Evolutionary conservation across 2,329 filamentous ascomycete species (phyloP), one percentile per base, ranked within the genome.

Genomic region (Drechslera avenae): DNA sequence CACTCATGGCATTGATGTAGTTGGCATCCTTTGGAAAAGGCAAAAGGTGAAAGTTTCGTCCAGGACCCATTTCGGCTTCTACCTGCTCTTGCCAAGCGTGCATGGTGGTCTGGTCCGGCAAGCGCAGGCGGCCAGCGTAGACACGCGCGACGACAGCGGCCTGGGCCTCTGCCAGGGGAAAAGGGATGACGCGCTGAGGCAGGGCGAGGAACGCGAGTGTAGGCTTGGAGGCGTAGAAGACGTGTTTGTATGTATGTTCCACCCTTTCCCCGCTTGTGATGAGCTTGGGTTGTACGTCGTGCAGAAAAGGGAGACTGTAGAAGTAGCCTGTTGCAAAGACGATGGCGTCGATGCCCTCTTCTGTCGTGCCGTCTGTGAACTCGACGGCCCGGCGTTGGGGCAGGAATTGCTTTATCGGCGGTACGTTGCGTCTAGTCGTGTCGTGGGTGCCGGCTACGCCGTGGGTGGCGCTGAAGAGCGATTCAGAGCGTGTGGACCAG

Each of bases 301-400:
- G 62, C 0, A 86, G 69, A 66, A 96, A 97, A 0, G 91, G 91
- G 50, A 88, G 89, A 4, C 87, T 86, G 74, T 90, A 96, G 49
- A 96, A 83, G 65, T 95, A 97, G 0, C 93, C 93, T 0, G 93
- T 97, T 70, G 90, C 92, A 73, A 93, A 97, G 21, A 97, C 70
- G 5, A 97, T 76, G 1, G 84, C 82, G 64, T 97, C 92, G 48
- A 97, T 74, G 28, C 86, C 77, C 3, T 75, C 75, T 65, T 91
- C 88, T 8, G 87, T 67, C 0, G 78, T 78, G 2, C 87, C 88
- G 63, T 90, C 81, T 33, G 80, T 78, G 56, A 95, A 90, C 26
- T 81, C 78, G 2, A 94, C 80, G 3, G 82, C 85, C 55, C 84
- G 80, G 43, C 81, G 75, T 3, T 80, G 73, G 0, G 88, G 66